Evolutionary conservation across 2,329 filamentous ascomycete species (phyloP), one percentile per base, ranked within the genome.

Genomic region (Fusarium albidum): DNA sequence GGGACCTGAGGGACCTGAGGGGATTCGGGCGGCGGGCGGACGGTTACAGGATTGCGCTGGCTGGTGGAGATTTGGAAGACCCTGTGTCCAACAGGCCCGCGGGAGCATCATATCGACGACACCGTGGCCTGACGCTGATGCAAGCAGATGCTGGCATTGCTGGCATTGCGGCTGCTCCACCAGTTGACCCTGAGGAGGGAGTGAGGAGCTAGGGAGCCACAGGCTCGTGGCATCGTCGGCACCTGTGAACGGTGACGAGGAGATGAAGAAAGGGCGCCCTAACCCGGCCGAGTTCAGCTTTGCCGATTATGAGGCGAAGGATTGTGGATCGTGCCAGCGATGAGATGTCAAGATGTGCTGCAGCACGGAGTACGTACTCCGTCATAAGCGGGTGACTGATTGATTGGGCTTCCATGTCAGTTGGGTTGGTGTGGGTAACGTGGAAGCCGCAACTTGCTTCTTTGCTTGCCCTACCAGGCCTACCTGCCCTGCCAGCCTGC

Each of bases 81-180:
- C 18, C 25, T 15, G 32, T 45, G 15, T 12, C 26, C 35, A 25
- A 45, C 29, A 33, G 32, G 10, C 14, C 41, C 14, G 44, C 47
- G 48, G 49, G 45, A 52, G 55, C 42, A 54, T 51, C 49, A 55
- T 51, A 32, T 47, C 40, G 56, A 57, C 58, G 51, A 52, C 55
- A 63, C 34, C 44, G 58, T 67, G 58, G 63, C 55, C 64, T 63
- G 64, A 67, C 63, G 45, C 52, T 54, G 60, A 62, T 67, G 63
- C 54, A 66, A 49, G 52, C 48, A 52, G 49, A 38, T 52, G 56
- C 59, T 47, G 55, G 59, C 61, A 56, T 45, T 52, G 56, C 59
- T 47, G 55, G 59, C 61, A 56, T 45, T 52, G 58, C 60, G 42
- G 39, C 53, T 55, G 39, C 58, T 66, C 63, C 63, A 66, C 58